Evolutionary conservation across 202 grass and related monocot genomes (phyloP).

Genomic region (Hordeum pubiflorum): DNA sequence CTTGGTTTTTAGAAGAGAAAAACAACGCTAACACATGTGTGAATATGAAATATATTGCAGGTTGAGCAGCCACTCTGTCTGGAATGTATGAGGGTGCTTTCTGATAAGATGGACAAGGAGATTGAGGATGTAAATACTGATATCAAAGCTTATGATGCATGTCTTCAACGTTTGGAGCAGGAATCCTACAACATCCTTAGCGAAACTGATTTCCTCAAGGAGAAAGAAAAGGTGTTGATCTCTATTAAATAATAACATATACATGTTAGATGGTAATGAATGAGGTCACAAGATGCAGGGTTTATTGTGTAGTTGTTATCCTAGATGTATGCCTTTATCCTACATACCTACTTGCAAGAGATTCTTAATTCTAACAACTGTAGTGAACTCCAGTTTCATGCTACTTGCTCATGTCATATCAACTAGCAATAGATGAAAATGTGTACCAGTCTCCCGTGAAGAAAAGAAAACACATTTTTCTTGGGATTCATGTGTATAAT

Average conservation of each 20-base stretch:
- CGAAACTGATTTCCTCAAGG: conserved; percentile 64
- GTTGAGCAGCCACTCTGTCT: conserved; percentile 94
- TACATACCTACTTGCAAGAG: not conserved
- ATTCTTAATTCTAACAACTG: not conserved
- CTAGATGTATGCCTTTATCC: not conserved
- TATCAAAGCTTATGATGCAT: conserved; percentile 84
- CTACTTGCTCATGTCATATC: not conserved
- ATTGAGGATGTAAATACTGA: conserved; percentile 82
- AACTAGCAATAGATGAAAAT: not conserved
- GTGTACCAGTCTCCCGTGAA: not conserved
- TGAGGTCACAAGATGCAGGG: not conserved
- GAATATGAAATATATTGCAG: conserved; percentile 33
- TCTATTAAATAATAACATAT: not conserved
- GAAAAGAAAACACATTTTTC: not conserved
- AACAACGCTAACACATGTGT: not conserved
- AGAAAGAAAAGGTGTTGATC: conserved; percentile 71
- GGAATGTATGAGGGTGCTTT: conserved; percentile 93
- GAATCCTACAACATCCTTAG: conserved; percentile 69
- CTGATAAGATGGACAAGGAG: conserved; percentile 93
- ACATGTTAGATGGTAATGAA: not conserved
- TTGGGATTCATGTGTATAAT: not conserved
- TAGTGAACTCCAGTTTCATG: not conserved
- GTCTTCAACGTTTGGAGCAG: conserved; percentile 55
- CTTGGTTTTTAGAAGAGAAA: not conserved
- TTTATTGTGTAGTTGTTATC: not conserved